Base-by-base conservation (phyloP, 1,284 basidiomycete genomes). In the Leccinum fuscescens region DNA sequence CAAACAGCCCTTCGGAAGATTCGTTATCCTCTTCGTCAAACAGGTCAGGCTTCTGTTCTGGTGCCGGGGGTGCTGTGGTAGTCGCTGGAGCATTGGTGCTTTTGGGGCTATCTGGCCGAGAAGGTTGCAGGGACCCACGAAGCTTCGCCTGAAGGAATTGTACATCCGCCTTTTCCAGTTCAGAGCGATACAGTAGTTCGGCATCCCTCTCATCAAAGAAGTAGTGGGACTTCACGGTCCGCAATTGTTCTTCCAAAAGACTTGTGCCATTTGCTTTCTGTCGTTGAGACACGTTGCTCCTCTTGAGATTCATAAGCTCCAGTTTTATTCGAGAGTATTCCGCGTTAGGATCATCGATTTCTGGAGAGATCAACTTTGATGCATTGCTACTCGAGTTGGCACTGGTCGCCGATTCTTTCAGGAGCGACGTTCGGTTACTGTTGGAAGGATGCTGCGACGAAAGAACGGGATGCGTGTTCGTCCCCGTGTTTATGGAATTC, bases 171-270 rank as follows among this genome's bases (percentile, higher is more conserved):
- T 83, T 84, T 44, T 82, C 75, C 55, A 85, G 84, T 67, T 89
- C 83, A 7, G 77, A 74, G 44, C 76, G 78, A 71, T 88, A 90
- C 6, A 81, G 70, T 3, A 75, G 77, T 64, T 91, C 83, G 37
- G 86, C 92, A 60, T 91, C 89, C 60, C 80, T 83, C 64, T 84
- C 78, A 62, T 86, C 83, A 68, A 94, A 95, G 65, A 94, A 82
- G 67, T 94, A 93, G 67, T 90, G 85, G 52, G 80, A 78, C 71
- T 86, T 84, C 17, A 89, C 70, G 35, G 77, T 76, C 31, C 79
- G 74, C 31, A 94, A 77, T 48, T 79, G 83, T 58, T 79, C 75
- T 22, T 83, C 82, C 54, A 94, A 72, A 37, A 55, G 31, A 48
- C 46, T 57, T 11, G 59, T 20, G 9, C 8, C 49, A 11, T 58